A percentile compares a stretch with the other conserved stretches of the same genome.
Evolutionary conservation across 2,329 filamentous ascomycete genomes (phyloP).

Genomic region (Stagonosporopsis rhizophila): DNA sequence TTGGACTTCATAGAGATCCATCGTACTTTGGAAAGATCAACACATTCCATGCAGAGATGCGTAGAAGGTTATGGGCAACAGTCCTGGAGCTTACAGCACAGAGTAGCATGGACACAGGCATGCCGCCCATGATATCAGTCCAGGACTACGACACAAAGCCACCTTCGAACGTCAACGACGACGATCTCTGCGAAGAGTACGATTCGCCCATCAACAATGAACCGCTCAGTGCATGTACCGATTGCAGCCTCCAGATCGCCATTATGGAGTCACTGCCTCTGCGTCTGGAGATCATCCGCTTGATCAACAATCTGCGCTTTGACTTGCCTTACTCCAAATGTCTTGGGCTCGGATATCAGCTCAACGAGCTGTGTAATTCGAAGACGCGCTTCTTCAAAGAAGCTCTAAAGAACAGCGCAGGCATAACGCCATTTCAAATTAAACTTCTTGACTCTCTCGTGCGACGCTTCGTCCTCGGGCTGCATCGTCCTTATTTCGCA

Average conservation of each 20-base stretch:
- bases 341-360: conserved; percentile 34
- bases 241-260: conserved; percentile 47
- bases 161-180: conserved; percentile 52
- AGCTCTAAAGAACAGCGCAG: conserved; percentile 12
- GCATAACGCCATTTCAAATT: conserved; percentile 49
- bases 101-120: conserved; percentile 48
- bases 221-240: conserved; percentile 39
- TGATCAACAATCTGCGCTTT: conserved; percentile 43
- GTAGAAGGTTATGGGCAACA: conserved; percentile 39
- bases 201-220: conserved; percentile 29
- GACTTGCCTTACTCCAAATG: conserved; percentile 41
- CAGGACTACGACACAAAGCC: conserved; percentile 49
- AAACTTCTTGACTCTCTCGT: conserved; percentile 61
- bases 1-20: conserved; percentile 53
- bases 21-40: conserved; percentile 44
- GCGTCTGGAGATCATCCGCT: conserved; percentile 45
- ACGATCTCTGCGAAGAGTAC: conserved; percentile 44
- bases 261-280: conserved; percentile 46
- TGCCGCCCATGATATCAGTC: conserved; percentile 46
- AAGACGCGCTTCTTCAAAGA: conserved; percentile 25
- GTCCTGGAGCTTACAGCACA: conserved; percentile 49
- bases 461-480: conserved; percentile 62
- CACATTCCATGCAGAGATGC: conserved; percentile 49
- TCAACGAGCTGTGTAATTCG: conserved; percentile 34
- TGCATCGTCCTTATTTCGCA: conserved; percentile 60